Conservation (phyloP, 768 basidiomycete genomes). For the Pholiota microspora region DNA sequence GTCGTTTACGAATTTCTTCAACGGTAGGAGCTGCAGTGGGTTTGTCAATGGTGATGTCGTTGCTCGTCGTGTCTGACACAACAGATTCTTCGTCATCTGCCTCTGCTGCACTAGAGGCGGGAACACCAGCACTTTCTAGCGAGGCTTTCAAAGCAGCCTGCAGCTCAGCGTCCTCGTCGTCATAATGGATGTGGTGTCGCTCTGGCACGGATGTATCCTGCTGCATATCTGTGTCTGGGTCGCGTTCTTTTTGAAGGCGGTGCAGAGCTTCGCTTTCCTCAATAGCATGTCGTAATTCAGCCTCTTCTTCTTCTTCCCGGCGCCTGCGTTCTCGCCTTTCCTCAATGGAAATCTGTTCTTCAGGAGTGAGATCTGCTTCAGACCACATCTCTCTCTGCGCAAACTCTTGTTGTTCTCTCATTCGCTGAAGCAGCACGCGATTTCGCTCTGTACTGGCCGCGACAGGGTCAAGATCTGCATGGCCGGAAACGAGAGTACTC, state of each 20-base stretch:
- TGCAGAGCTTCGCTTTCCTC: slow-evolving; percentile 54
- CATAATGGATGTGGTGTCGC: slow-evolving; percentile 40
- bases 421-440: slow-evolving; percentile 56
- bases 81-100: slow-evolving; percentile 29
- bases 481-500: slow-evolving; percentile 11
- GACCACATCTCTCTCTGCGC: slow-evolving; percentile 62
- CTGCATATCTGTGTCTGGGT: neutral
- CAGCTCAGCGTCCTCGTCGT: slow-evolving; percentile 85
- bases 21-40: slow-evolving; percentile 41
- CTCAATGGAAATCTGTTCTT: slow-evolving; percentile 28
- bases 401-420: slow-evolving; percentile 64
- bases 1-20: slow-evolving; percentile 65
- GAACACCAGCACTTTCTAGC: slow-evolving; percentile 50
- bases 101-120: slow-evolving; percentile 31
- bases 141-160: slow-evolving; percentile 89
- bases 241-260: slow-evolving; percentile 1
- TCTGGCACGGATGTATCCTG: neutral
- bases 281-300: slow-evolving; percentile 56
- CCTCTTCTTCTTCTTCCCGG: slow-evolving; percentile 54
- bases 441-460: slow-evolving; percentile 68
- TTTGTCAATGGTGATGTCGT: slow-evolving; percentile 10
- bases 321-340: slow-evolving; percentile 30
- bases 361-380: slow-evolving; percentile 28
- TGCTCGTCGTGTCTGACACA: slow-evolving; percentile 32
- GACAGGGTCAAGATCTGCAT: slow-evolving; percentile 50